Evolutionary conservation across 768 basidiomycete genomes (phyloP).

Genomic region (Pleurotus sapidus): DNA sequence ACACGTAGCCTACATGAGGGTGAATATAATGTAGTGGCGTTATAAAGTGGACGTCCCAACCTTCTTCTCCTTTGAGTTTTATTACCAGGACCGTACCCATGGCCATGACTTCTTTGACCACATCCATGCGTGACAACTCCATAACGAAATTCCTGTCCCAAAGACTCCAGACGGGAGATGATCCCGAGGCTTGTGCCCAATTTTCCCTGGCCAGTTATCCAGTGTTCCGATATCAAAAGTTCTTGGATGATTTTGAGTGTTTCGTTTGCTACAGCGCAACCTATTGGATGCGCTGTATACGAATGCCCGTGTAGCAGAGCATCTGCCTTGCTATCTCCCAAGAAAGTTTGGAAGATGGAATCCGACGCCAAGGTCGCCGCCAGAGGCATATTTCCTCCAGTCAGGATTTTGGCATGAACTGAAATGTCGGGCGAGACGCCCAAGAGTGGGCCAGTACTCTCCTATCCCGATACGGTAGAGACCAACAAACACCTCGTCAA

Average conservation of each 20-base stretch:
- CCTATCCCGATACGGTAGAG: slow-evolving; percentile 83
- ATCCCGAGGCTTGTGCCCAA: slow-evolving; percentile 42
- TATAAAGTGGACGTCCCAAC: slow-evolving; percentile 38
- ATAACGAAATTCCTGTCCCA: slow-evolving; percentile 79
- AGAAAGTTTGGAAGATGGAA: slow-evolving; percentile 78
- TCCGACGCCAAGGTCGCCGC: slow-evolving; percentile 81
- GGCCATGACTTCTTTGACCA: slow-evolving; percentile 78
- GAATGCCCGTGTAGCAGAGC: slow-evolving; percentile 94
- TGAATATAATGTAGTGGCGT: background rate
- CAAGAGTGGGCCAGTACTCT: slow-evolving; percentile 62
- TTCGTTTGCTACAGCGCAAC: slow-evolving; percentile 87
- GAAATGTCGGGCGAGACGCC: slow-evolving; percentile 82
- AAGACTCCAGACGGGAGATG: slow-evolving; percentile 69
- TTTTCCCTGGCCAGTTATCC: slow-evolving; percentile 54
- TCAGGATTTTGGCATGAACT: slow-evolving; percentile 90
- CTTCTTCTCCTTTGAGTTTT: slow-evolving; percentile 56
- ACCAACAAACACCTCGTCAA: slow-evolving; percentile 95
- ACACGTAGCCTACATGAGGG: slow-evolving; percentile 44
- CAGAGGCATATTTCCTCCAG: slow-evolving; percentile 88
- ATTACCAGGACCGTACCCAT: slow-evolving; percentile 84
- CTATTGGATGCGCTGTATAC: slow-evolving; percentile 92
- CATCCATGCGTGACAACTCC: slow-evolving; percentile 50
- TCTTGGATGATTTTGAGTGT: slow-evolving; percentile 67
- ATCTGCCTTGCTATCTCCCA: slow-evolving; percentile 70
- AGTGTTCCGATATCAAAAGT: slow-evolving; percentile 44